Percentiles rank a stretch among this genome's conserved stretches.
phyloP scores from a whole-genome alignment of 2,329 filamentous ascomycete species.

The Colletotrichum kahawae region DNA sequence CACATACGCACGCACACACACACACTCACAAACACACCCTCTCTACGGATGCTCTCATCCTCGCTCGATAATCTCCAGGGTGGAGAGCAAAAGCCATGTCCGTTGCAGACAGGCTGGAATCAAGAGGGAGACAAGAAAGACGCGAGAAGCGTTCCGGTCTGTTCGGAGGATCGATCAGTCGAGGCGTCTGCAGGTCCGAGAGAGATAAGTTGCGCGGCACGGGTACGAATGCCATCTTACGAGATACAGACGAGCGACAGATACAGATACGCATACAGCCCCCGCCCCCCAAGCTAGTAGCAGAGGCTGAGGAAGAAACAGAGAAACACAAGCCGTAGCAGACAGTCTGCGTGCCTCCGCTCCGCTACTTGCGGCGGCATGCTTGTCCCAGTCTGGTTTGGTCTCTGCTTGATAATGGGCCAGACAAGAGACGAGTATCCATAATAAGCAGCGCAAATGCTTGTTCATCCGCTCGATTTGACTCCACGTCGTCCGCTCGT shows the following conservation, averaged over 20 bases:
- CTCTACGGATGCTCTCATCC: background rate
- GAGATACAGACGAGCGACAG: background rate
- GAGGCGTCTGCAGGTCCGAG: conserved; percentile 14
- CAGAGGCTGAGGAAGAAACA: background rate
- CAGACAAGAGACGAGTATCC: conserved; percentile 7
- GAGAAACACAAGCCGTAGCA: conserved; percentile 2
- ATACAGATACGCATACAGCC: background rate
- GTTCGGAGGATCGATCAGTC: conserved; percentile 1
- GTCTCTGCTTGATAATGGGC: conserved; percentile 12
- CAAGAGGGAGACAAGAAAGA: background rate
- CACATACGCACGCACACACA: background rate
- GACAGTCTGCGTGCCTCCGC: background rate
- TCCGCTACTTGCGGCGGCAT: background rate
- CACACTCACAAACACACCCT: background rate
- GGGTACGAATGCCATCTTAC: background rate
- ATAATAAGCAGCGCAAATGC: conserved; percentile 19
- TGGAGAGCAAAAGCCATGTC: background rate
- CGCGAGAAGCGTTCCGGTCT: background rate
- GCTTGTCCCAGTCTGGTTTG: conserved; percentile 7
- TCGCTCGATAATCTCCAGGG: background rate
- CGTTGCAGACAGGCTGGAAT: background rate
- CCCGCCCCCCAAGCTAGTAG: background rate
- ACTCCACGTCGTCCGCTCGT: conserved; percentile 16
- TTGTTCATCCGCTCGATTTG: conserved; percentile 21
- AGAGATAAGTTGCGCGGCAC: conserved; percentile 11